Evolutionary conservation across 495 filamentous ascomycete genomes (phyloP).

Genomic region (Lichenothelia convexa): DNA sequence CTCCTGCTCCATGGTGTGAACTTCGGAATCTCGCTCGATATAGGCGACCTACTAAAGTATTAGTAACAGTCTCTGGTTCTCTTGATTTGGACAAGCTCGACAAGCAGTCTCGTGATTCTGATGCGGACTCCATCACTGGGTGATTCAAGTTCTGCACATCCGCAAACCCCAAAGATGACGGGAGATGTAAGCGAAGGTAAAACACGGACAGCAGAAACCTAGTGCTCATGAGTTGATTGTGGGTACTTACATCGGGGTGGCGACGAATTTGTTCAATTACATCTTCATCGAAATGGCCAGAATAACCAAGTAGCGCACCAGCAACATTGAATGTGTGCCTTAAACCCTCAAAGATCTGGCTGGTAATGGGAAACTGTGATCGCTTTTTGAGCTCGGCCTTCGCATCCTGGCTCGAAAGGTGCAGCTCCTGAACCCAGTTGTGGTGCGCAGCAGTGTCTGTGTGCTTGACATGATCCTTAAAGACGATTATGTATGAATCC

Average conservation of each 20-base stretch:
- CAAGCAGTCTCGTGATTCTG: too few species aligned
- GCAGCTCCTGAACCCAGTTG: slow-evolving; percentile 79
- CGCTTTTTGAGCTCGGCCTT: slow-evolving; percentile 79
- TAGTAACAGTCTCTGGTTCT: too few species aligned
- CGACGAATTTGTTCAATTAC: slow-evolving; percentile 85
- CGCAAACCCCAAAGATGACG: too few species aligned
- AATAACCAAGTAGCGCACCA: slow-evolving; percentile 69
- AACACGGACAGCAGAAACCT: too few species aligned
- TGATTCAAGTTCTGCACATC: too few species aligned
- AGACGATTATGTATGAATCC: slow-evolving; percentile 91
- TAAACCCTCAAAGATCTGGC: slow-evolving; percentile 61
- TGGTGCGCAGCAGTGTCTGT: slow-evolving; percentile 57
- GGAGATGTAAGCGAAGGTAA: too few species aligned
- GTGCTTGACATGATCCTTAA: slow-evolving; percentile 81
- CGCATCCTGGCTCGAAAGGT: slow-evolving; percentile 34
- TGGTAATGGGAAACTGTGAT: slow-evolving; percentile 51
- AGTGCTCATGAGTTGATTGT: too few species aligned
- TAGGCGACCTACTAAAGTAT: slow-evolving; percentile 93
- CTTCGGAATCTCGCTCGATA: slow-evolving; percentile 83
- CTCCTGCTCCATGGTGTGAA: slow-evolving; percentile 49
- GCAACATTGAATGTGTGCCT: slow-evolving; percentile 93
- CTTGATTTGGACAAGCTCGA: too few species aligned
- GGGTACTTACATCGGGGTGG: slow-evolving; percentile 94
- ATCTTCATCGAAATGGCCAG: slow-evolving; percentile 87
- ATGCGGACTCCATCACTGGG: too few species aligned